A percentile compares a stretch with the other conserved stretches of the same genome.
These are phyloP conservation scores for Stenocarpella maydis DNA, from an alignment of 2,329 filamentous ascomycete species.

Conservation along the genomic window DNA sequence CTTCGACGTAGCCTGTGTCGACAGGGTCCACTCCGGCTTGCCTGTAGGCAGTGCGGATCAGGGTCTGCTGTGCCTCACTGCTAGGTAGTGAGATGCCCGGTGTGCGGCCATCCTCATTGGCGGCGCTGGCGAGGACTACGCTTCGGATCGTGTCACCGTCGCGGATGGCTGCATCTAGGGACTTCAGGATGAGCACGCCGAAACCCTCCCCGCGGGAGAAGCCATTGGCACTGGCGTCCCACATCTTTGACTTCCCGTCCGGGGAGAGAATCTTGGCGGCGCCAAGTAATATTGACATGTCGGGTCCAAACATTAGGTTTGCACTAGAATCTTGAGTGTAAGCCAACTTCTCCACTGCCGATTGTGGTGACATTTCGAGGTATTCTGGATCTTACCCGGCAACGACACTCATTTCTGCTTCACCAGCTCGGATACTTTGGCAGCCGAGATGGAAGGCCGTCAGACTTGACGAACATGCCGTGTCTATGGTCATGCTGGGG, in stretches of 20 bases:
- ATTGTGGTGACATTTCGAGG: too few species aligned
- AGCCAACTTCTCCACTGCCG: too few species aligned
- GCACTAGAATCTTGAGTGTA: too few species aligned
- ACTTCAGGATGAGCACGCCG: conserved; percentile 51
- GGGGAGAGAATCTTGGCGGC: conserved; percentile 38
- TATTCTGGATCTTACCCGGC: neutral
- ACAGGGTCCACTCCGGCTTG: conserved; percentile 24
- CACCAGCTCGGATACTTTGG: conserved; percentile 6
- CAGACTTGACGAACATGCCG: conserved; percentile 46
- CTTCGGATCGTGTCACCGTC: conserved; percentile 49
- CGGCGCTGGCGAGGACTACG: conserved; percentile 42
- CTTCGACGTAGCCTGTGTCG: conserved; percentile 39
- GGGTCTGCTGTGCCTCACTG: conserved; percentile 39
- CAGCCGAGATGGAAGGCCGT: conserved; percentile 28
- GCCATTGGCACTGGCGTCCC: conserved; percentile 44
- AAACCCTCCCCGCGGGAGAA: conserved; percentile 44
- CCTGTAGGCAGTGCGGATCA: conserved; percentile 43
- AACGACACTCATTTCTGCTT: conserved; percentile 27
- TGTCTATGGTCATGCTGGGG: conserved; percentile 48
- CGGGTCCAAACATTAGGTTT: conserved; percentile 24
- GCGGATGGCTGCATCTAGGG: conserved; percentile 48
- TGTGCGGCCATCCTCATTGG: conserved; percentile 49
- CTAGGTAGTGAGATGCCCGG: conserved; percentile 50
- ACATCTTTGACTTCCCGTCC: conserved; percentile 45
- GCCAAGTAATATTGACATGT: conserved; percentile 38